A percentile compares a stretch with the other conserved stretches of the same genome.
Evolutionary conservation across 2,329 filamentous ascomycete genomes (phyloP).

Genomic region (Exophiala mesophila): DNA sequence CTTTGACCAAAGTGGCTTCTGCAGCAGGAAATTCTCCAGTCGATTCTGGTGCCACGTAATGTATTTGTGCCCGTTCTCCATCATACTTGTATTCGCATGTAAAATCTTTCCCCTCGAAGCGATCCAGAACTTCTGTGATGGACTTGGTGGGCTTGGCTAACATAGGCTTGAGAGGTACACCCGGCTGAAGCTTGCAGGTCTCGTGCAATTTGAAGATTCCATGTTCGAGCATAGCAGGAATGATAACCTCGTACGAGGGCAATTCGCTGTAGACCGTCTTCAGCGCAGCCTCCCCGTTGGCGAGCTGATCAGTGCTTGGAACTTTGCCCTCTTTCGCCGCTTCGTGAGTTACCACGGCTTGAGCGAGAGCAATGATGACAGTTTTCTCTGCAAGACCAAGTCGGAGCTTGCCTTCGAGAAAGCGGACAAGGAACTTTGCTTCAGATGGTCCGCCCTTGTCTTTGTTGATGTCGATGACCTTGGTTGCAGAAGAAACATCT

Average conservation of each 20-base stretch:
- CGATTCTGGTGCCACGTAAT: conserved; percentile 83
- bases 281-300: conserved; percentile 75
- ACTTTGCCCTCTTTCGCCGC: conserved; percentile 63
- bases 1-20: conserved; percentile 59
- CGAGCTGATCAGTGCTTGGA: conserved; percentile 70
- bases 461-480: conserved; percentile 77
- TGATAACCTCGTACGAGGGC: conserved; percentile 90
- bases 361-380: conserved; percentile 81
- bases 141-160: conserved; percentile 97
- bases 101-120: conserved; percentile 91
- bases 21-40: conserved; percentile 62
- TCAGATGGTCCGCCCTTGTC: conserved; percentile 93
- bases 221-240: conserved; percentile 80
- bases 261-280: conserved; percentile 93
- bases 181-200: conserved; percentile 84
- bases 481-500: conserved; percentile 66
- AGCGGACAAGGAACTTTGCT: conserved; percentile 88
- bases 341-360: conserved; percentile 83
- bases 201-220: conserved; percentile 79
- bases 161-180: conserved; percentile 96
- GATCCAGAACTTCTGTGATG: conserved; percentile 93
- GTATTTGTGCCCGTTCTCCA: conserved; percentile 95
- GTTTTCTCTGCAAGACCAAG: conserved; percentile 89
- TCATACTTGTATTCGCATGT: conserved; percentile 99
- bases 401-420: conserved; percentile 88